phyloP scores from a whole-genome alignment of 306 rosid species.

The Glycyrrhiza uralensis region DNA sequence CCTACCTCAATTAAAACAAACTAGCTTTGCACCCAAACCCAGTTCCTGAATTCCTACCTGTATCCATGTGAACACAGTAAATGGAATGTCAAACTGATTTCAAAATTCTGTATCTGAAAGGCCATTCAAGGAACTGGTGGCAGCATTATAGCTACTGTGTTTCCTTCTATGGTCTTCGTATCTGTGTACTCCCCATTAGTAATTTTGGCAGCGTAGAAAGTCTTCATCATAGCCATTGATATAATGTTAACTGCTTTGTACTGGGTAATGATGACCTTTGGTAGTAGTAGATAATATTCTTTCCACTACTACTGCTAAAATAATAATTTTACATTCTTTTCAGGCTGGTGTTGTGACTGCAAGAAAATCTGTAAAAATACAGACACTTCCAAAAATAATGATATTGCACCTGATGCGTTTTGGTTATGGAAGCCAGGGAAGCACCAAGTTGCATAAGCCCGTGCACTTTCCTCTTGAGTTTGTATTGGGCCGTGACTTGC shows the following conservation, averaged over 20 bases:
- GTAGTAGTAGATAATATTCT: background rate
- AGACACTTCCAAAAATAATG: conserved; percentile 78
- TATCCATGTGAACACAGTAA: background rate
- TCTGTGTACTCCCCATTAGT: background rate
- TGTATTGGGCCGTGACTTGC: conserved; percentile 73
- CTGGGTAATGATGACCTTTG: background rate
- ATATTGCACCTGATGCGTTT: conserved; percentile 94
- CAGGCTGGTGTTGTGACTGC: conserved; percentile 87
- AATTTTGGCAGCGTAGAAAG: background rate
- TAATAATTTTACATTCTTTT: conserved; percentile 9
- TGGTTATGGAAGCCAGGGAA: conserved; percentile 93
- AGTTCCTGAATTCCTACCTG: background rate
- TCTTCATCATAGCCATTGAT: background rate
- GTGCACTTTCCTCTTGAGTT: conserved; percentile 80
- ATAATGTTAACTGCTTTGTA: background rate
- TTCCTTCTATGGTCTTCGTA: background rate
- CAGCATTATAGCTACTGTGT: background rate
- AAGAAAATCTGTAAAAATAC: conserved; percentile 68
- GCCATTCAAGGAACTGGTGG: background rate
- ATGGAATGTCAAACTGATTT: background rate
- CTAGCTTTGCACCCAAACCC: background rate
- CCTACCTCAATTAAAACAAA: background rate
- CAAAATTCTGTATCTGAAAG: background rate
- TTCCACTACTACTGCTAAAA: conserved; percentile 4
- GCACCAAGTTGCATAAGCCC: conserved; percentile 88